These are phyloP conservation scores for Citrus sinensis DNA, from an alignment of 345 rosid genomes.

Conservation along the genomic window DNA sequence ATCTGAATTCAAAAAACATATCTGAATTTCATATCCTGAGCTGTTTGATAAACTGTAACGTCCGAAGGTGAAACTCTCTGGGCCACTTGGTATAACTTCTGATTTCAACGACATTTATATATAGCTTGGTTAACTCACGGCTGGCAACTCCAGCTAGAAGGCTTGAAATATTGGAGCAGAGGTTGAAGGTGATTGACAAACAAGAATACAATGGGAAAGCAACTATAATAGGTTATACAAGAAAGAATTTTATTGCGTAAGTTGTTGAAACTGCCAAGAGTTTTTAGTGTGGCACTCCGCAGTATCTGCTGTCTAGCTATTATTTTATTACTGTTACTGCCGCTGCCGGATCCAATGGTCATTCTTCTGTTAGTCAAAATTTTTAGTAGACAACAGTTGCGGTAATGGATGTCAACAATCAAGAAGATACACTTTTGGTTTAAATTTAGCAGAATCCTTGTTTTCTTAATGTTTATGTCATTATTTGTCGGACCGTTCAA, in stretches of 20 bases:
- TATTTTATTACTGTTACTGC: background rate
- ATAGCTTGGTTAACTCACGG: background rate
- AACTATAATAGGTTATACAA: no score
- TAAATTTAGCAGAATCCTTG: no score
- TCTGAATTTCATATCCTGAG: background rate
- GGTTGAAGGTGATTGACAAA: no score
- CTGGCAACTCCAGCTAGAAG: background rate
- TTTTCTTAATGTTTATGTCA: no score
- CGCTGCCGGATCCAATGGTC: background rate
- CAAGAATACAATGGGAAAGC: no score
- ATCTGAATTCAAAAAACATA: conserved; percentile 1
- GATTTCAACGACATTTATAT: background rate
- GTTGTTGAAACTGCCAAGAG: background rate
- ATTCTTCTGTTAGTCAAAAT: background rate
- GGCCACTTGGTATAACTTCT: background rate
- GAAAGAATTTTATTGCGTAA: background rate
- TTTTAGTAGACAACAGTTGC: background rate
- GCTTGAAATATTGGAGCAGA: no score
- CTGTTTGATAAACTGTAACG: background rate
- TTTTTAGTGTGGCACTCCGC: background rate
- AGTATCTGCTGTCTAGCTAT: background rate
- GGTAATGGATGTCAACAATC: no score
- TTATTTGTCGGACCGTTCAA: no score
- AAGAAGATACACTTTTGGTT: no score
- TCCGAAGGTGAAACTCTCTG: background rate